phyloP scores from a whole-genome alignment of 139 green algal species.

The Chlorella sorokiniana region DNA sequence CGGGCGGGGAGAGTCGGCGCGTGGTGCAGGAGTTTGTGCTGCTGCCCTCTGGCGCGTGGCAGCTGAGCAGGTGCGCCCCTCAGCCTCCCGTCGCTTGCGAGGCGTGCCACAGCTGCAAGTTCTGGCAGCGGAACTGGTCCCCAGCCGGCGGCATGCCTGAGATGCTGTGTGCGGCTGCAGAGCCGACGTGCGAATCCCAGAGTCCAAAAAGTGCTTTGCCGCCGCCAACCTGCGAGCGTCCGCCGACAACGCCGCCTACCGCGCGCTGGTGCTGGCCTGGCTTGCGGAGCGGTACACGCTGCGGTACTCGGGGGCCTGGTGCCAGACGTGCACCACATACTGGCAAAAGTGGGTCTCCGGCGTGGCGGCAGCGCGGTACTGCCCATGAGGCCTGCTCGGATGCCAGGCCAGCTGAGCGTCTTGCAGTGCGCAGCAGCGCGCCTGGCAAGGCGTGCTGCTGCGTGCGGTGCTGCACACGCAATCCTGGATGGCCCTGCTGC shows the following conservation, averaged over 20 bases:
- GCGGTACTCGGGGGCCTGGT: constrained; percentile 81
- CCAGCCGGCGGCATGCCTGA: background rate
- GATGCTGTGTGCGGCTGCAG: background rate
- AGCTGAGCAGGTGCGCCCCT: constrained; percentile 17
- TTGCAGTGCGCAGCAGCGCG: no score
- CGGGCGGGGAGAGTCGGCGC: background rate
- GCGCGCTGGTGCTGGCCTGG: constrained; percentile 63
- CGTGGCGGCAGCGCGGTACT: no score
- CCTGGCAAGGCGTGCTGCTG: no score
- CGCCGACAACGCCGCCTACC: constrained; percentile 54
- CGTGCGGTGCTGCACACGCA: no score
- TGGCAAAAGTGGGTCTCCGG: constrained; percentile 81
- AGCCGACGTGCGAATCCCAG: constrained; percentile 39
- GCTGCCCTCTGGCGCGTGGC: constrained; percentile 1
- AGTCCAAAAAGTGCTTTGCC: constrained; percentile 63
- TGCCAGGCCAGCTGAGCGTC: no score
- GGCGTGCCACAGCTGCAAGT: no score
- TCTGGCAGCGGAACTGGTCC: no score
- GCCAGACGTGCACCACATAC: constrained; percentile 87
- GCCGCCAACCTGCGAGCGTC: constrained; percentile 76
- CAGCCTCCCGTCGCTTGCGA: no score
- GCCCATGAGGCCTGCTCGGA: no score
- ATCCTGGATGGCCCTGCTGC: no score
- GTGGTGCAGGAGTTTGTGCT: constrained; percentile 55
- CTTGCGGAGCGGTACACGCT: constrained; percentile 62